Conservation (phyloP, 1,284 basidiomycete genomes). For the Apiotrichum mycotoxinovorans region DNA sequence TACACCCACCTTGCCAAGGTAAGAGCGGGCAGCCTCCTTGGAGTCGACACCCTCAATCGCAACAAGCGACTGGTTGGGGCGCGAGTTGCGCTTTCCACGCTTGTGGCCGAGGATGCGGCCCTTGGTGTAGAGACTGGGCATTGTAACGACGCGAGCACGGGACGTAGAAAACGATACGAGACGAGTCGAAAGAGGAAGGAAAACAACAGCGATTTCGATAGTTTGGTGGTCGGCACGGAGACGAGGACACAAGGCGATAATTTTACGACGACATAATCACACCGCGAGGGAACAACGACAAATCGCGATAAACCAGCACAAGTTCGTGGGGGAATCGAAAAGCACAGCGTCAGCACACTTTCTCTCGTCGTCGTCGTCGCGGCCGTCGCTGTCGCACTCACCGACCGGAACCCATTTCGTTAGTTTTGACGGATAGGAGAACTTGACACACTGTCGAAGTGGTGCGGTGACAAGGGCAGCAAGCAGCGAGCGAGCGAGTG, state of each 20-base stretch:
- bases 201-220: not conserved
- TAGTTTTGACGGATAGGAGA: slow-evolving; percentile 2
- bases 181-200: not conserved
- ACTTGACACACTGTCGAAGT: not conserved
- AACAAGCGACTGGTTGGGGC: slow-evolving; percentile 91
- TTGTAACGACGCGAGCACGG: not conserved
- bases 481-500: not conserved
- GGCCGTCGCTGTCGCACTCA: not conserved
- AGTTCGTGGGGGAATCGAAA: slow-evolving; percentile 2
- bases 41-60: slow-evolving; percentile 95
- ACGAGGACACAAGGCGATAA: not conserved
- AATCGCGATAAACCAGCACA: slow-evolving; percentile 7
- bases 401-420: slow-evolving; percentile 6
- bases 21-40: slow-evolving; percentile 94
- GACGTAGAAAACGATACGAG: too few relatives aligned
- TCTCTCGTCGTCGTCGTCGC: not conserved
- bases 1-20: slow-evolving; percentile 87
- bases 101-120: slow-evolving; percentile 97
- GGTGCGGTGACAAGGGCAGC: not conserved
- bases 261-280: not conserved
- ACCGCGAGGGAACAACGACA: too few relatives aligned
- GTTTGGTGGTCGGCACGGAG: not conserved
- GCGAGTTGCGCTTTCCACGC: slow-evolving; percentile 93
- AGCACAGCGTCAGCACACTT: slow-evolving; percentile 1
- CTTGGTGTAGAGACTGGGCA: slow-evolving; percentile 82